Evolutionary conservation across 2,329 filamentous ascomycete species (phyloP), one percentile per base, ranked within the genome.

Genomic region (Stylonectria norvegica): DNA sequence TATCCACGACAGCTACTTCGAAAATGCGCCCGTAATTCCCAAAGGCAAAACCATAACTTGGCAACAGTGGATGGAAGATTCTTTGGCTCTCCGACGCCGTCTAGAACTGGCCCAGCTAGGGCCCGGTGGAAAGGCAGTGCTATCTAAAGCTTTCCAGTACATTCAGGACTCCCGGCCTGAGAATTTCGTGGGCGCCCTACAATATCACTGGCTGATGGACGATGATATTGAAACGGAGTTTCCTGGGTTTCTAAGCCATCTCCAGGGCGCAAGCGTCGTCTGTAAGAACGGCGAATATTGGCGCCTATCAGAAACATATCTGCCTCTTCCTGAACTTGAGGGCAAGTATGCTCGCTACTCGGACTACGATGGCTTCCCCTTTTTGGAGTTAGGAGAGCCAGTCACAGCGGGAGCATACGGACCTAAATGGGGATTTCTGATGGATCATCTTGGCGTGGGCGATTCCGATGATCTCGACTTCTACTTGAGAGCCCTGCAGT

Each of bases 371-470:
- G 19, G 29, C 2, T 53, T 43, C n/a, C 16, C 29, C 5, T 54
- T 54, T 6, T 14, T 54, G 0, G 37, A 53, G 7, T 14, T 53
- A 3, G 41, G 36, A 0, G 50, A 53, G 9, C 9, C 46, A 3
- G 36, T 53, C 2, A 43, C 35, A 4, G 25, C 22, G 2, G 34
- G 40, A 14, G 41, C 30, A 2, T 53, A 52, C 29, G 35, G 34
- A 2, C 6, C 23, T 1, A 50, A 48, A 40, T 54, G 51, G 51
- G 40, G 41, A 0, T 54, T 54, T n/a, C 12, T 53, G 25, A 46
- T 54, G 3, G 48, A 54, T 2, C 22, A 52, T 6, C 34, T 54
- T 2, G 37, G 41, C 0, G 50, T 54, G 2, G 48, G 50, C 0
- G 23, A 40, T 5, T 39, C 39, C n/a, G 48, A 54, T 15, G 38